Base-by-base conservation (phyloP, 331 rosid species). In the Acacia concinna region DNA sequence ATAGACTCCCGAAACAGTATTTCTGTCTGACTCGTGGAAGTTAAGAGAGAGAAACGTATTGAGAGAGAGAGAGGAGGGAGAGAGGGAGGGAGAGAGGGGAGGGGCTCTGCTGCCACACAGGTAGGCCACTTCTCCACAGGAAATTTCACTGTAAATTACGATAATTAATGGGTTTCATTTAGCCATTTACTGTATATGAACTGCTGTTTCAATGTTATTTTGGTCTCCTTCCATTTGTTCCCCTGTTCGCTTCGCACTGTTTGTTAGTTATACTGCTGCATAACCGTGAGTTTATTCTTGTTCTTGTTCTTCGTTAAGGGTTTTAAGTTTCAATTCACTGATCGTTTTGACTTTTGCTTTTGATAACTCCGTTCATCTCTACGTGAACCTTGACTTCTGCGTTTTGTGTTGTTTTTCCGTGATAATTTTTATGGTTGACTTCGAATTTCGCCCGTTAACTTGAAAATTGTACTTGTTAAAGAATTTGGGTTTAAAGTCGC, bases 371-470 rank as follows among this genome's bases (percentile, higher is more conserved):
- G 66, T 68, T 41, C 59, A 21, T 52, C 49, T 79, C 71, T 38
- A 17, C 49, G 44, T 59, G 35, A 25, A 76, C 13, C 28, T 47
- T 49, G 54, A 78, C 52, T 40, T 13, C 21, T 74, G 74, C 74
- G 75, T 66, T 85, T 80, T 84, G 43, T 64, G 49, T 32, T 11
- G 4, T 71, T 74, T 78, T 72, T 68, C 7, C 63, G 52, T 35
- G 44, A 21, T 23, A 38, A 73, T 67, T 82, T 56, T 40, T 28
- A 69, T 83, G 85, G 93, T 90, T 92, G 91, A 88, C 90, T 87
- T 80, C 67, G 23, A 76, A 75, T 86, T 83, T 47, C 27, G 59
- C 31, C 15, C n/a, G 71, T 82, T 62, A 81, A 84, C 80, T 74
- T 23, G 57, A 49, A 67, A 71, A 51, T 73, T 84, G 68, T 74